A percentile compares a stretch with the other conserved stretches of the same genome.
Evolutionary conservation across 208 protist species (phyloP).

Genomic region (Angomonas deanei): DNA sequence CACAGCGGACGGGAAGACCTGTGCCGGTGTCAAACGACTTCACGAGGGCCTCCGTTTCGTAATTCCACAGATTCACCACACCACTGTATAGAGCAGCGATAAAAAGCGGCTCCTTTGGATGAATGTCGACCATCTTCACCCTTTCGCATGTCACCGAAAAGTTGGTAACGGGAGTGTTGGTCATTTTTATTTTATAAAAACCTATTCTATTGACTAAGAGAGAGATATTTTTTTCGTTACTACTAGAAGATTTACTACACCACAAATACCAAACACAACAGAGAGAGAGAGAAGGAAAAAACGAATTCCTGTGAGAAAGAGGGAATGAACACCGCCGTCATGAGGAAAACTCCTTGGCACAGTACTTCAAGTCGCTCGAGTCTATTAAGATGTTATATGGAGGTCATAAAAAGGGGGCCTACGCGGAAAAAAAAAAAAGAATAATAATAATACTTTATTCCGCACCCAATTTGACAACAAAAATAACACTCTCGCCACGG

Average conservation of each 20-base stretch:
- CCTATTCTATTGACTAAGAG: not conserved
- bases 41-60: slow-evolving; percentile 93
- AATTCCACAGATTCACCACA: slow-evolving; percentile 96
- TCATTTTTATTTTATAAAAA: slow-evolving; percentile 22
- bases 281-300: not conserved
- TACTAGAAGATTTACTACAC: not conserved
- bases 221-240: not conserved
- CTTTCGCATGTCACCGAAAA: slow-evolving; percentile 92
- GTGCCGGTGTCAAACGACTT: slow-evolving; percentile 96
- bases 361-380: too few species aligned
- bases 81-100: slow-evolving; percentile 93
- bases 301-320: not conserved
- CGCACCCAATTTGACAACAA: slow-evolving; percentile 81
- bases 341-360: not conserved
- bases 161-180: not conserved
- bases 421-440: not conserved
- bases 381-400: too few species aligned
- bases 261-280: not conserved
- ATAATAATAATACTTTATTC: not conserved
- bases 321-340: not conserved
- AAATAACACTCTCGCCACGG: slow-evolving; percentile 98
- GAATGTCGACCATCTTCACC: slow-evolving; percentile 99
- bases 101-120: slow-evolving; percentile 97
- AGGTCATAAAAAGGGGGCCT: too few species aligned
- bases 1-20: slow-evolving; percentile 91